Percentiles rank a stretch among this genome's conserved stretches.
These are phyloP conservation scores for Colletotrichum gloeosporioides DNA, from an alignment of 2,329 filamentous ascomycete species.

Conservation along the genomic window DNA sequence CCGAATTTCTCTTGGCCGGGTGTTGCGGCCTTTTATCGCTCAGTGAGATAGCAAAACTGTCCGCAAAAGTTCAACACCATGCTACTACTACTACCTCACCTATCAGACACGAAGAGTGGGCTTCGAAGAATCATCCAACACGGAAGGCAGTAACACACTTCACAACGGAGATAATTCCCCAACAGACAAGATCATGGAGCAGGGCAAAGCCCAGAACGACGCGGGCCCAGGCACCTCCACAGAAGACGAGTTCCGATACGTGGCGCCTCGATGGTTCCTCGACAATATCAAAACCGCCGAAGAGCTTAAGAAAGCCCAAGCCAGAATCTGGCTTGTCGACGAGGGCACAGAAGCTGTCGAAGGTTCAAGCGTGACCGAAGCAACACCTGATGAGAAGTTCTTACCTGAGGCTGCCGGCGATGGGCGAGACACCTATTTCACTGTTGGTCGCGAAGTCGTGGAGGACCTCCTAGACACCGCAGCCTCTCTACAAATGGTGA, in stretches of 20 bases:
- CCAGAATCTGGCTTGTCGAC: no score
- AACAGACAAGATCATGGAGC: neutral
- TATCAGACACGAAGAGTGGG: neutral
- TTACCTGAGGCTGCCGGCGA: no score
- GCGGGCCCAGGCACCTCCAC: neutral
- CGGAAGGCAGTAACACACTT: rapidly evolving
- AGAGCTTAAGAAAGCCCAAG: no score
- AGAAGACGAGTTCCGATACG: neutral
- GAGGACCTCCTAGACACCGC: no score
- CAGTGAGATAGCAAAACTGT: neutral
- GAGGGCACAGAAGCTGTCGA: no score
- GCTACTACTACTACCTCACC: neutral
- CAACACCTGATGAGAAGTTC: no score
- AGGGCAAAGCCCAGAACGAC: neutral
- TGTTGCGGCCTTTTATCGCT: neutral
- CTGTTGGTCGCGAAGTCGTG: no score
- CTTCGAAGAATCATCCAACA: neutral
- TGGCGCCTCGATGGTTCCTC: neutral
- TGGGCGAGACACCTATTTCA: no score
- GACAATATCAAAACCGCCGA: no score
- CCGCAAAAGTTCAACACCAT: neutral
- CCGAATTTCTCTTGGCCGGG: neutral
- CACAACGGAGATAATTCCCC: neutral
- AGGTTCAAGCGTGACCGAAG: no score
- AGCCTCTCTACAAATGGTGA: no score